phyloP scores from a whole-genome alignment of 2,329 filamentous ascomycete species.

The Chrysoporthe deuterocubensis region DNA sequence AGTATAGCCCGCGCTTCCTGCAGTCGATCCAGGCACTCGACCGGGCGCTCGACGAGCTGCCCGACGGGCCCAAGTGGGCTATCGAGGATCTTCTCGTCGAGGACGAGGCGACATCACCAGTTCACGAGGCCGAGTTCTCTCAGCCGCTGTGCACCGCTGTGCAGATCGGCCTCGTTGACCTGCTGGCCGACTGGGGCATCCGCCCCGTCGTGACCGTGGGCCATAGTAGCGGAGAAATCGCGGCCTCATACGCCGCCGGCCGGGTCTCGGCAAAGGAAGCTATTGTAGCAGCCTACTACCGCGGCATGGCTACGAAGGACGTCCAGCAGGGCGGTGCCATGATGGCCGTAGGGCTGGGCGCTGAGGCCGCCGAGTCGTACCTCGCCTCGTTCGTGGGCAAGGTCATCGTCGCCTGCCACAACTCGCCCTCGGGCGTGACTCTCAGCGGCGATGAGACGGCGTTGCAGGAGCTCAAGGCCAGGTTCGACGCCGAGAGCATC shows the following conservation, averaged over 20 bases:
- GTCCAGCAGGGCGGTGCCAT: slow-evolving; percentile 7
- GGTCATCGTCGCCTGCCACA: slow-evolving; percentile 47
- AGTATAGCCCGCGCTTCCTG: slow-evolving; percentile 8
- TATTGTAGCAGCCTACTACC: slow-evolving; percentile 9
- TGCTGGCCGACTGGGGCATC: slow-evolving; percentile 12
- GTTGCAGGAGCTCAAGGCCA: slow-evolving; percentile 34
- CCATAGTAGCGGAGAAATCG: slow-evolving; percentile 20
- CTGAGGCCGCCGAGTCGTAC: background rate
- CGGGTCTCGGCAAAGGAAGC: background rate
- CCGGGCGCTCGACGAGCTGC: background rate
- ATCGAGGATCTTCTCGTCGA: slow-evolving; percentile 5
- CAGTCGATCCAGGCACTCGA: background rate
- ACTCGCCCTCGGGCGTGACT: slow-evolving; percentile 47
- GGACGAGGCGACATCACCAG: background rate
- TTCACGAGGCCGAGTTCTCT: slow-evolving; percentile 15
- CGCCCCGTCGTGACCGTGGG: slow-evolving; percentile 17
- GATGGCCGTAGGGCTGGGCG: slow-evolving; percentile 23
- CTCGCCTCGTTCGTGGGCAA: background rate
- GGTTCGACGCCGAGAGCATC: slow-evolving; percentile 33
- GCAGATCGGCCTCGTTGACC: slow-evolving; percentile 17
- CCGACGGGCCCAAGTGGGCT: slow-evolving; percentile 2
- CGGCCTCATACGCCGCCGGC: slow-evolving; percentile 6
- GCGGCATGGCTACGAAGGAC: background rate
- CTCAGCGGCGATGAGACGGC: slow-evolving; percentile 42
- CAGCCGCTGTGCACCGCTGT: slow-evolving; percentile 23